A percentile compares a stretch with the other conserved stretches of the same genome.
These are phyloP conservation scores for Ophiostoma triangulosporum DNA, from an alignment of 2,329 filamentous ascomycete species.

Conservation along the genomic window DNA sequence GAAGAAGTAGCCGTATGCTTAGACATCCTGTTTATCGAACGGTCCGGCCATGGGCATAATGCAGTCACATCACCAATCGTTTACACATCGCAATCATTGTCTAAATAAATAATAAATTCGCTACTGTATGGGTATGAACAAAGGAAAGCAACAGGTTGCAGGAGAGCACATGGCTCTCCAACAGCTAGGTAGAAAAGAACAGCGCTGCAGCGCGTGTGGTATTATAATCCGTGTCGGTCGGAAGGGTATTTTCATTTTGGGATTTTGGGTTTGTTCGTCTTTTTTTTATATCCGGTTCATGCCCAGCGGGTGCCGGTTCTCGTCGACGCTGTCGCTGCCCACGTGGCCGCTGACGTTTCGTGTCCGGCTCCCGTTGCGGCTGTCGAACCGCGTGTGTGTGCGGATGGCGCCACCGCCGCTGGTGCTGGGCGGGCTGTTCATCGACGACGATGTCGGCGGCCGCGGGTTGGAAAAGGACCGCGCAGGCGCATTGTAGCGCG, in stretches of 20 bases:
- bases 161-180: neutral
- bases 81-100: too few relatives aligned
- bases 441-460: constrained; percentile 23
- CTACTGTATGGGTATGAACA: too few relatives aligned
- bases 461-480: constrained; percentile 44
- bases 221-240: neutral
- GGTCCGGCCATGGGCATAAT: too few relatives aligned
- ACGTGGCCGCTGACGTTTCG: neutral
- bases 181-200: neutral
- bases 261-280: neutral
- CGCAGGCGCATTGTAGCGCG: constrained; percentile 39
- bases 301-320: constrained; percentile 38
- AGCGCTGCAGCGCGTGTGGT: too few relatives aligned
- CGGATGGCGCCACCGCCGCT: constrained; percentile 21
- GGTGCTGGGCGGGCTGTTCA: constrained; percentile 5
- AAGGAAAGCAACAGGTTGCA: too few relatives aligned
- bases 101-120: too few relatives aligned
- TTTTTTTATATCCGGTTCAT: constrained; percentile 38
- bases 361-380: constrained; percentile 9
- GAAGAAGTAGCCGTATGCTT: too few relatives aligned
- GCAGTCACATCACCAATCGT: too few relatives aligned
- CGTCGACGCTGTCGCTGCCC: constrained; percentile 6
- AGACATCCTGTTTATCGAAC: too few relatives aligned
- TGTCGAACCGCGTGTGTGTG: constrained; percentile 10
- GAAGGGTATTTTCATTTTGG: neutral